Conservation (phyloP, 2,329 filamentous ascomycete genomes). For the Phialophora chinensis region DNA sequence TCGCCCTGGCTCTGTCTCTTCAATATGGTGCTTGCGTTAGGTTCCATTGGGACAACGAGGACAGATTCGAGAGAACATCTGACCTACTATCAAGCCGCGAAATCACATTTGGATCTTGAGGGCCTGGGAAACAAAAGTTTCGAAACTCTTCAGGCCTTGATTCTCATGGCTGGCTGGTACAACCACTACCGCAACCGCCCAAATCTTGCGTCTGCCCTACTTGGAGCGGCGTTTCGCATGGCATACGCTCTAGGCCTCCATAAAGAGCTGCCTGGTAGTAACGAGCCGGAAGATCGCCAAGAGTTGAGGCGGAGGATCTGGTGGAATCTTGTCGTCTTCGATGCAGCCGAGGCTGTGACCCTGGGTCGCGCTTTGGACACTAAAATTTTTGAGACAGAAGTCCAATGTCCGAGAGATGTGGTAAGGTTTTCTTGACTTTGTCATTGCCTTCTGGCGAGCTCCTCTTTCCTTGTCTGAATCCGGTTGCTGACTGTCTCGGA, state of each 20-base stretch:
- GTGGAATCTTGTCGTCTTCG: slow-evolving; percentile 29
- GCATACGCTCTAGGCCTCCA: slow-evolving; percentile 37
- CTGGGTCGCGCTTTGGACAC: slow-evolving; percentile 23
- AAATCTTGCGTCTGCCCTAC: slow-evolving; percentile 38
- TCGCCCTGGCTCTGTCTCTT: slow-evolving; percentile 39
- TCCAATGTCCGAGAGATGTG: slow-evolving; percentile 16
- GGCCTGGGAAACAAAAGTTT: slow-evolving; percentile 35
- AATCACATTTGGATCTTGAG: slow-evolving; percentile 35
- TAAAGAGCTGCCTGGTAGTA: slow-evolving; percentile 22
- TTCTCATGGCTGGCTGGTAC: slow-evolving; percentile 38
- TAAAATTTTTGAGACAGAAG: slow-evolving; percentile 22
- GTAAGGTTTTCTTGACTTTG: slow-evolving; percentile 8
- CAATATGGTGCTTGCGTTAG: slow-evolving; percentile 40
- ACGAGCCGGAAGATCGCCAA: slow-evolving; percentile 34
- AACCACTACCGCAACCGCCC: slow-evolving; percentile 38
- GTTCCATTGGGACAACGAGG: slow-evolving; percentile 33
- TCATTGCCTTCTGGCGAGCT: no score
- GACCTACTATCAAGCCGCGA: slow-evolving; percentile 35
- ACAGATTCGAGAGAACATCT: slow-evolving; percentile 32
- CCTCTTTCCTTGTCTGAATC: background rate
- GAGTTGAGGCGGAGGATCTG: slow-evolving; percentile 37
- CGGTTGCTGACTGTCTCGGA: background rate
- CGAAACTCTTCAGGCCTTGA: slow-evolving; percentile 37
- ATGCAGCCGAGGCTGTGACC: slow-evolving; percentile 26
- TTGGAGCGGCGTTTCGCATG: slow-evolving; percentile 39